Base-by-base conservation (phyloP, 495 filamentous ascomycete species). In the Bombardia bombarda region DNA sequence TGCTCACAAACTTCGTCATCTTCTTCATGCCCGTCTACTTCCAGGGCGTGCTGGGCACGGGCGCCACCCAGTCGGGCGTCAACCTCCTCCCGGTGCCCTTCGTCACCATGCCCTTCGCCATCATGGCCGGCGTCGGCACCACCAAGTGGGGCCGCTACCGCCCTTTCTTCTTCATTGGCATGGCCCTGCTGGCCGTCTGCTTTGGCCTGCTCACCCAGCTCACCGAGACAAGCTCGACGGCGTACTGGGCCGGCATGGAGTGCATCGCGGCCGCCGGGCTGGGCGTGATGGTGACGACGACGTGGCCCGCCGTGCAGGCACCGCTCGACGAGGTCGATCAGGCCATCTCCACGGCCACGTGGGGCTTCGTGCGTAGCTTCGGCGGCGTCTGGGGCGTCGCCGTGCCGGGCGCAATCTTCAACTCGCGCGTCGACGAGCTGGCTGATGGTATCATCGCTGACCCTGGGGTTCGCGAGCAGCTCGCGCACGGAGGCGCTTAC, bases 341-440 rank as follows among this genome's bases (percentile, higher is more conserved):
- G 3, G 73, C 67, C 0, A 43, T 57, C 5, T 58, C 66, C 1
- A 74, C 68, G 0, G 62, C 47, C 0, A 62, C 61, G 1, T 79
- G 62, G 61, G 44, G 47, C 0, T 76, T 75, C 35, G 38, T 73
- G 2, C 62, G 73, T 3, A 60, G 47, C 33, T 71, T 74, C 32
- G 74, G 71, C 1, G 40, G 38, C 14, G 57, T 77, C 22, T 77
- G 72, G 73, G 74, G 71, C 2, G 61, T 72, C 0, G 49, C 70
- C 2, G 58, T 78, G 25, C 65, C 73, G 2, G 56, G 62, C 1
- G 60, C 66, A 3, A 60, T 75, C n/a, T 75, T 77, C 58, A 74
- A 74, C 51, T 61, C 53, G 32, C 60, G 49, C 9, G 55, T 61
- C 9, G 47, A 46, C 16, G 16, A 46, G 28, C 42, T 60, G 13